Percentiles rank a stretch among this genome's conserved stretches.
These are phyloP conservation scores for Colletotrichum karsti DNA, from an alignment of 2,329 filamentous ascomycete species.

Conservation along the genomic window DNA sequence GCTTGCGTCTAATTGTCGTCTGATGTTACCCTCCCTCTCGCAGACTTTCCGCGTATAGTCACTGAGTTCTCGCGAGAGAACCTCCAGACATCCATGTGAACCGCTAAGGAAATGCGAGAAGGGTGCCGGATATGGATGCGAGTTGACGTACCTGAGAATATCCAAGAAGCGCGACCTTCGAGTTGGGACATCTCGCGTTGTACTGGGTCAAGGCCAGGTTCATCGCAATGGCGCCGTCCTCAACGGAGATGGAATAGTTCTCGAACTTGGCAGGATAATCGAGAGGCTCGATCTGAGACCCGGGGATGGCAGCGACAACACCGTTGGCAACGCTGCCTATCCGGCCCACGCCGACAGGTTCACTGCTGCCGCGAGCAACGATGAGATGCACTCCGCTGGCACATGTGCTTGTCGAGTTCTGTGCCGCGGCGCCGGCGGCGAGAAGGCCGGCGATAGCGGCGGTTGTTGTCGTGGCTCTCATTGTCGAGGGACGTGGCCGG, in stretches of 20 bases:
- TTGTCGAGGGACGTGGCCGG: background rate
- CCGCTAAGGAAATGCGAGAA: background rate
- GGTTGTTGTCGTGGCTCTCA: slow-evolving; percentile 9
- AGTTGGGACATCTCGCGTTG: slow-evolving; percentile 43
- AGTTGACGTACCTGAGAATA: slow-evolving; percentile 47
- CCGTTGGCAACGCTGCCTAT: slow-evolving; percentile 42
- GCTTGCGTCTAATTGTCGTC: background rate
- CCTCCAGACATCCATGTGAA: too few species aligned
- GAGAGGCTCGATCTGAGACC: slow-evolving; percentile 42
- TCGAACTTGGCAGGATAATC: slow-evolving; percentile 48
- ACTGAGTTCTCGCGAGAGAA: background rate
- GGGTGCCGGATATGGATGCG: background rate
- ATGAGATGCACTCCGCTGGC: slow-evolving; percentile 48
- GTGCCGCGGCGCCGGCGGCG: slow-evolving; percentile 33
- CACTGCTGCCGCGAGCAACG: slow-evolving; percentile 47
- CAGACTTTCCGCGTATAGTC: background rate
- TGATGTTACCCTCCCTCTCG: background rate
- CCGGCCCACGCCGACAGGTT: slow-evolving; percentile 42
- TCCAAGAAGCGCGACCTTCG: slow-evolving; percentile 50
- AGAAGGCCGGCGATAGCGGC: slow-evolving; percentile 33
- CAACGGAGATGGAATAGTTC: slow-evolving; percentile 44
- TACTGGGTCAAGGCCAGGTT: slow-evolving; percentile 41
- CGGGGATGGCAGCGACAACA: slow-evolving; percentile 42
- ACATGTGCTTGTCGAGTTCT: slow-evolving; percentile 37
- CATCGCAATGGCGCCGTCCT: slow-evolving; percentile 41